Evolutionary conservation across 371 early-diverging fungal species (phyloP).

Genomic region (Mucor racemosus): DNA sequence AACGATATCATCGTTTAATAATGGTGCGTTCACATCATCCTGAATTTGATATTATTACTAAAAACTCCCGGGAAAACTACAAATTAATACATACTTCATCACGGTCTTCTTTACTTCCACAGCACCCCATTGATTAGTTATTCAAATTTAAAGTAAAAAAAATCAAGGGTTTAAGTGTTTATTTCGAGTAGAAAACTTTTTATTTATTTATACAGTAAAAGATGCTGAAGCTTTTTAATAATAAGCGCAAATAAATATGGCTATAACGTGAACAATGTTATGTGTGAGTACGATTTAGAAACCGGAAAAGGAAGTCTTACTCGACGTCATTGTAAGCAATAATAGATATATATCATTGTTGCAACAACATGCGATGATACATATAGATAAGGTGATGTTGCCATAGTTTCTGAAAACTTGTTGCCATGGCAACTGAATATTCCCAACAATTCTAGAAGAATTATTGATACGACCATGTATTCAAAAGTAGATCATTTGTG

Average conservation of each 20-base stretch:
- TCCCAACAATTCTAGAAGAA: background rate
- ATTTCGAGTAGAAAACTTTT: background rate
- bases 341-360: too few relatives aligned
- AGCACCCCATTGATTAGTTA: conserved; percentile 44
- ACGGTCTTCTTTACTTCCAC: conserved; percentile 49
- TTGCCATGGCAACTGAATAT: background rate
- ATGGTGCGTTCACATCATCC: conserved; percentile 42
- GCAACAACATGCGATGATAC: too few relatives aligned
- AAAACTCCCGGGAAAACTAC: background rate
- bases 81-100: conserved; percentile 36
- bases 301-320: conserved; percentile 1
- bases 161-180: background rate
- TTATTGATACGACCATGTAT: background rate
- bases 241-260: background rate
- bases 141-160: background rate
- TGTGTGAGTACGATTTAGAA: background rate
- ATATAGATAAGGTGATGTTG: too few relatives aligned
- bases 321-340: background rate
- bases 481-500: background rate
- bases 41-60: background rate
- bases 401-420: background rate
- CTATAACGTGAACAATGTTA: background rate
- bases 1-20: conserved; percentile 33
- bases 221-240: too few relatives aligned
- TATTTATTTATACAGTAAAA: background rate